Base-by-base conservation (phyloP, 169 alveolate species). In the Cyclospora cayetanensis region DNA sequence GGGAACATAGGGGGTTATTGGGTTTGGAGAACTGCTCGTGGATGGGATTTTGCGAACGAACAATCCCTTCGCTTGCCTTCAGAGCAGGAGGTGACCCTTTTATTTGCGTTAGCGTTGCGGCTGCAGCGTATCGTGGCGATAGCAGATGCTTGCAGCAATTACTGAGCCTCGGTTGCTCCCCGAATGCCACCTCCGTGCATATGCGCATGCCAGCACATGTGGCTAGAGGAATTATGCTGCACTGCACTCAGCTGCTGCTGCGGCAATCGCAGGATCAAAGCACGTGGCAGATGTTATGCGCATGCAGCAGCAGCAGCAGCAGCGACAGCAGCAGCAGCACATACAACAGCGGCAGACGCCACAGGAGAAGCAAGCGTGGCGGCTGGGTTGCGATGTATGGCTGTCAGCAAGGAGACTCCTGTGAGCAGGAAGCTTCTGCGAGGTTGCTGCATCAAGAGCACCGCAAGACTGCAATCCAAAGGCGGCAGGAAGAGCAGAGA, bases 101-200 rank as follows among this genome's bases (percentile, higher is more conserved):
- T n/a, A 7, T 22, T n/a, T 29, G 35, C 34, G 5, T 66, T 4
- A 2, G 25, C 52, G 27, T 42, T 76, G 34, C 46, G 43, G 22
- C 43, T 79, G 25, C 72, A 79, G 88, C 88, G 34, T 55, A 79
- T 34, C 29, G 68, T 29, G 88, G 88, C 12, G 37, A 43, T 27
- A 29, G 43, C 27, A 4, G 34, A 31, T 35, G 52, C 70, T 68
- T 79, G 70, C 88, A 79, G 88, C 88, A 79, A 72, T 72, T 79
- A 34, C 72, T 79, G 50, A 72, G 34, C 43, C 11, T 53, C 34
- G 88, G 88, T 31, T 55, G 70, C 41, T 55, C 70, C 11, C 70
- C 70, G 35, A 22, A 7, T 12, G n/a, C 70, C 25, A 15, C 4
- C 25, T 55, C 70, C 29, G 35, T 25, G 29, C 11, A 22, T 25